Base-by-base conservation (phyloP, 148 eudicot species). In the Heliamphora exappendiculata region DNA sequence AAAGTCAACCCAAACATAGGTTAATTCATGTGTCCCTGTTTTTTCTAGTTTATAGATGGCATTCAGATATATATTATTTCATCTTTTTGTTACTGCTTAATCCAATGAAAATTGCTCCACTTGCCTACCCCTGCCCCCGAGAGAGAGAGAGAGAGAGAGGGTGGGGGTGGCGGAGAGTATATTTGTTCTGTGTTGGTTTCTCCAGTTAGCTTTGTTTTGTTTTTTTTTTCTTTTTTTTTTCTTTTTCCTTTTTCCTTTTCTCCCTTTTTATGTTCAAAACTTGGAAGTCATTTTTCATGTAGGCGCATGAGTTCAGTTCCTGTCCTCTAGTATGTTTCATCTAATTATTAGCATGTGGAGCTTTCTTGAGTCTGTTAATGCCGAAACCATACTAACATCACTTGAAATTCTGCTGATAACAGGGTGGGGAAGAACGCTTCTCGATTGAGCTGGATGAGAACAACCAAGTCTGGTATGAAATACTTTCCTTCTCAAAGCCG, bases 401-500 rank as follows among this genome's bases (percentile, higher is more conserved):
- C 31, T 9, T 29, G 49, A 5, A 7, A 28, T 72, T 75, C 49
- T 69, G 81, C 51, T 82, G 33, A 47, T 29, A 74, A 31, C 88
- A 91, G 98, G 96, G 93, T 62, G 98, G 98, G 67, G 97, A 94
- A 85, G 98, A 94, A 69, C 91, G 97, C 1, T 94, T 94, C 84
- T 88, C 94, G 10, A 80, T 94, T 44, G 87, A 91, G 86, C 76
- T 94, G 81, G 97, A 92, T 66, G 90, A 92, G 64, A 78, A 90
- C 55, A 82, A 90, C 72, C 88, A 89, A 83, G 98, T 94, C 24
- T 94, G 98, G 97, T 94, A 94, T 57, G 98, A 94, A 82, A 88
- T 92, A 78, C 86, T 92, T 74, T 92, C 98, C 22, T 87, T 94
- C 54, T 94, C 98, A 0, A 94, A 90, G 88, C 97, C 98, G 17